Evolutionary conservation across 1,284 basidiomycete species (phyloP).

Genomic region (Phylloboletellus chloephorus): DNA sequence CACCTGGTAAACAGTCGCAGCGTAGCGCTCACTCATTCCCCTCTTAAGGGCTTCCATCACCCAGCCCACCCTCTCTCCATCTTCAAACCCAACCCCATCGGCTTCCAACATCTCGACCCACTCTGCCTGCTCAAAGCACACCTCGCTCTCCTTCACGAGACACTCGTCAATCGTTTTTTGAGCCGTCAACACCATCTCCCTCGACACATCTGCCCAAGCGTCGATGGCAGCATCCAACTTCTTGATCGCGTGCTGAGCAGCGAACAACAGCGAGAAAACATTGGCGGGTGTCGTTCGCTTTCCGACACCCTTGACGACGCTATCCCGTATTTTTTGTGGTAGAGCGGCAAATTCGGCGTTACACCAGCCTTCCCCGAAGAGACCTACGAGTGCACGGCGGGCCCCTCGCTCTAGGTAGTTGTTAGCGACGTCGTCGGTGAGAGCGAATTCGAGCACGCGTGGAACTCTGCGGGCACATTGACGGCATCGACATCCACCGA

Average conservation of each 20-base stretch:
- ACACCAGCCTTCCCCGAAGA: constrained; percentile 85
- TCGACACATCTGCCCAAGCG: constrained; percentile 61
- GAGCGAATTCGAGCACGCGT: constrained; percentile 75
- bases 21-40: constrained; percentile 55
- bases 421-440: constrained; percentile 72
- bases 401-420: constrained; percentile 65
- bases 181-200: constrained; percentile 58
- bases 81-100: constrained; percentile 68
- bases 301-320: constrained; percentile 63
- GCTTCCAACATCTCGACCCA: constrained; percentile 69
- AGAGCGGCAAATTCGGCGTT: constrained; percentile 72
- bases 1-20: constrained; percentile 71
- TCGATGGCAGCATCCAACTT: constrained; percentile 53
- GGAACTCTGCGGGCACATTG: constrained; percentile 76
- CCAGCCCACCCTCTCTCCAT: constrained; percentile 66
- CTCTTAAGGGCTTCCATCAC: constrained; percentile 61
- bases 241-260: constrained; percentile 58
- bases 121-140: constrained; percentile 61
- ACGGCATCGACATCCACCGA: constrained; percentile 73
- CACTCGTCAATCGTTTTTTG: constrained; percentile 58
- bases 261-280: constrained; percentile 61
- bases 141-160: constrained; percentile 52
- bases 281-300: constrained; percentile 62
- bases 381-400: constrained; percentile 66
- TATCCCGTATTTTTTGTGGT: constrained; percentile 60